Evolutionary conservation across 2,329 filamentous ascomycete species (phyloP).

Genomic region (Lachnellula willkommii): DNA sequence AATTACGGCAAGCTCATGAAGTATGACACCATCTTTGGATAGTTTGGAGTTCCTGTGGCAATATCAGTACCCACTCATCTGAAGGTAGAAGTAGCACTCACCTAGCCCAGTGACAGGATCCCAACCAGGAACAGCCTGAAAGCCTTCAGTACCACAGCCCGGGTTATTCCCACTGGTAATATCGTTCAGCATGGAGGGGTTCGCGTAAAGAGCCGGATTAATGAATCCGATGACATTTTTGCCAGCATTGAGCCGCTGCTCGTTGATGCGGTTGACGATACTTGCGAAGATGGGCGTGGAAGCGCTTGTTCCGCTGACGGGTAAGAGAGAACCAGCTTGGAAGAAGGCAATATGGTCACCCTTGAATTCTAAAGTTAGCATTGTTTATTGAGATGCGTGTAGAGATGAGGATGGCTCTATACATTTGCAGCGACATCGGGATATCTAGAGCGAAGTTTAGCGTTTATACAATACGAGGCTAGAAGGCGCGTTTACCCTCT

Average conservation of each 20-base stretch:
- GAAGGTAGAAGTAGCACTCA: background rate
- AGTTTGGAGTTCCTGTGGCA: slow-evolving; percentile 17
- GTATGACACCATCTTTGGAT: slow-evolving; percentile 23
- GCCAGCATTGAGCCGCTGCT: background rate
- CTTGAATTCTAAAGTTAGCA: background rate
- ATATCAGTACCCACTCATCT: background rate
- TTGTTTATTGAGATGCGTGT: background rate
- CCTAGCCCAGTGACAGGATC: slow-evolving; percentile 25
- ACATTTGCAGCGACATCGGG: slow-evolving; percentile 36
- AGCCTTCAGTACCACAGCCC: slow-evolving; percentile 29
- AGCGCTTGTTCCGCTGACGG: background rate
- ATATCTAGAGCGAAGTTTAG: slow-evolving; percentile 24
- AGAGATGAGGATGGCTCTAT: background rate
- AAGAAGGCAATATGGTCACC: background rate
- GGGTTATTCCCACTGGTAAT: slow-evolving; percentile 32
- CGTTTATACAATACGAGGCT: background rate
- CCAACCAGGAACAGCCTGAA: slow-evolving; percentile 18
- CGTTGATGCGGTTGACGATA: background rate
- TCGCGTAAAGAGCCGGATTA: slow-evolving; percentile 49
- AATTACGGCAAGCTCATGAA: slow-evolving; percentile 21
- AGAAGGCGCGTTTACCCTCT: slow-evolving; percentile 28
- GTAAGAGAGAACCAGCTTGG: background rate
- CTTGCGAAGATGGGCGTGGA: background rate
- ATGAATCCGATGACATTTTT: slow-evolving; percentile 3
- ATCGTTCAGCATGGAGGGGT: slow-evolving; percentile 43